Conservation (phyloP, 441 rosid species). For the Jatropha podagrica region DNA sequence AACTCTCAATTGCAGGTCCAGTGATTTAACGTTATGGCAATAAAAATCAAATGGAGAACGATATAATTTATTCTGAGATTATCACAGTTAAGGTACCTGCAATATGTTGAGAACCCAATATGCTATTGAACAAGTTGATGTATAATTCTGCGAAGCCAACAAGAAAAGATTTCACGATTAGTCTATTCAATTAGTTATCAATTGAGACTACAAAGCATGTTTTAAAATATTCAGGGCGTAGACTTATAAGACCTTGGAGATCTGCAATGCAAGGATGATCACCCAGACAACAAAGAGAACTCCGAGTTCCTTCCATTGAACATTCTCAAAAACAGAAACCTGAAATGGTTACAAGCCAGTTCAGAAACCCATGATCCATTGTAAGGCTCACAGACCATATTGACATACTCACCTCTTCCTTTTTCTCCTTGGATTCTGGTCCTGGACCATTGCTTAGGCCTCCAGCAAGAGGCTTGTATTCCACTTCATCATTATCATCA, state of each 20-base stretch:
- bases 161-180: constrained; percentile 18
- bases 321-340: constrained; percentile 51
- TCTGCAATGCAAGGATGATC: constrained; percentile 44
- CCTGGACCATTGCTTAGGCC: constrained; percentile 21
- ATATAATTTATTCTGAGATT: no score
- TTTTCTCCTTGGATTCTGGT: constrained; percentile 29
- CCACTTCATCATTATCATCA: constrained; percentile 26
- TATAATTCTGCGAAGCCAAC: constrained; percentile 42
- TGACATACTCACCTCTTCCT: constrained; percentile 31
- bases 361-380: background rate
- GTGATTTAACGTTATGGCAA: background rate
- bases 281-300: constrained; percentile 49
- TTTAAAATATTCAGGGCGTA: background rate
- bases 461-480: constrained; percentile 36
- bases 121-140: constrained; percentile 44
- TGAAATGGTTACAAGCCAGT: constrained; percentile 26
- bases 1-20: background rate
- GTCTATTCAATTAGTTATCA: constrained; percentile 1
- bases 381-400: background rate
- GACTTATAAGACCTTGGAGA: constrained; percentile 39
- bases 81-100: constrained; percentile 38
- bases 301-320: constrained; percentile 52
- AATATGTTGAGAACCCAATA: constrained; percentile 51
- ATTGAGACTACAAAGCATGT: background rate
- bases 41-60: no score